These are phyloP conservation scores for Phytophthora melonis DNA, from an alignment of 352 stramenopile species.

Conservation along the genomic window DNA sequence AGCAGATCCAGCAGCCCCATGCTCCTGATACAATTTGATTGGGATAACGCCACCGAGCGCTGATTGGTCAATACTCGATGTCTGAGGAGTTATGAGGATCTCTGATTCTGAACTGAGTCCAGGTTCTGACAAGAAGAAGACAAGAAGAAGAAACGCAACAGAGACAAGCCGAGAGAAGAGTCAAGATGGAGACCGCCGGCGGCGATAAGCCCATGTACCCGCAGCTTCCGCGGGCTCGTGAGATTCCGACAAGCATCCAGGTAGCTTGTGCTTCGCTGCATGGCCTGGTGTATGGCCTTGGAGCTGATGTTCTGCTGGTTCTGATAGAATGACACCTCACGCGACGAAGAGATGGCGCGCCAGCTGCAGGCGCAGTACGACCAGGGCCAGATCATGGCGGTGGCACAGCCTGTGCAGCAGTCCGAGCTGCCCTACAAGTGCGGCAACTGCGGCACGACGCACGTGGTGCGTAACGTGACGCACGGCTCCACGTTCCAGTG, in stretches of 20 bases:
- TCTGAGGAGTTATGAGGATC: conserved; percentile 10
- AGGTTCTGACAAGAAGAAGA: background rate
- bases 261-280: background rate
- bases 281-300: background rate
- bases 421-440: conserved; percentile 68
- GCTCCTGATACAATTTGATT: conserved; percentile 26
- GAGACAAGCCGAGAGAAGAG: background rate
- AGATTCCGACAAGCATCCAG: conserved; percentile 28
- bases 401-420: conserved; percentile 52
- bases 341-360: conserved; percentile 63
- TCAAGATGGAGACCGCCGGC: conserved; percentile 22
- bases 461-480: conserved; percentile 69
- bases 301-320: background rate
- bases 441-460: conserved; percentile 64
- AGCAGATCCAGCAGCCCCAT: conserved; percentile 32
- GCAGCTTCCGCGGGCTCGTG: conserved; percentile 19
- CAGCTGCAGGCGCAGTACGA: conserved; percentile 67
- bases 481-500: conserved; percentile 69
- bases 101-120: conserved; percentile 5
- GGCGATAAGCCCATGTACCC: conserved; percentile 37
- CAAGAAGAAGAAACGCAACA: conserved; percentile 5
- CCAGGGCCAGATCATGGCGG: conserved; percentile 39
- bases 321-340: conserved; percentile 44
- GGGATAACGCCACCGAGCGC: conserved; percentile 4
- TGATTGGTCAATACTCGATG: conserved; percentile 27